phyloP scores from a whole-genome alignment of 441 rosid genomes.

The Erodium texanum region DNA sequence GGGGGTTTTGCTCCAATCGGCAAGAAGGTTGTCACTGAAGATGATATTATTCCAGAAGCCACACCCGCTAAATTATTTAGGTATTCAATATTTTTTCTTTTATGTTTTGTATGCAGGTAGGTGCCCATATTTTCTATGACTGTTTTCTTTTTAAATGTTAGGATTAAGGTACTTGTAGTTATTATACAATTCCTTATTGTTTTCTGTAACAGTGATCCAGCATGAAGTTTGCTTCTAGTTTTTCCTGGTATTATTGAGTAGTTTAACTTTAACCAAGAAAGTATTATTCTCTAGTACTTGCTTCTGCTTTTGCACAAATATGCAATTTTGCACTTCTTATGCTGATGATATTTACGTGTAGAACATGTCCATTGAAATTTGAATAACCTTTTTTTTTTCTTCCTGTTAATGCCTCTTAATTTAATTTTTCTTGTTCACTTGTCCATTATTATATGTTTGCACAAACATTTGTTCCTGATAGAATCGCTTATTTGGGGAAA shows the following conservation, averaged over 20 bases:
- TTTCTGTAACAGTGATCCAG: too few species aligned
- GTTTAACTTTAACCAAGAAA: too few species aligned
- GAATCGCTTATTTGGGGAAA: background rate
- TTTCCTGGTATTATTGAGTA: too few species aligned
- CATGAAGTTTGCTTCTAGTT: too few species aligned
- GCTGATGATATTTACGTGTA: too few species aligned
- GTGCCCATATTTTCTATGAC: background rate
- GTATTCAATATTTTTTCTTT: slow-evolving; percentile 27
- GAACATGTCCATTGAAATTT: background rate
- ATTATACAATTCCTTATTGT: too few species aligned
- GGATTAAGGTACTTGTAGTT: too few species aligned
- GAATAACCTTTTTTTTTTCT: background rate
- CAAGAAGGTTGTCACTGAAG: slow-evolving; percentile 72
- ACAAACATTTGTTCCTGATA: background rate
- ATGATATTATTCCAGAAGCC: slow-evolving; percentile 58
- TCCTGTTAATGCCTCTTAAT: background rate
- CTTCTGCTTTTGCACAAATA: too few species aligned
- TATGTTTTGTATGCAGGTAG: background rate
- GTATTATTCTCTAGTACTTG: too few species aligned
- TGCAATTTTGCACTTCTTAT: too few species aligned
- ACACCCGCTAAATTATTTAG: slow-evolving; percentile 70
- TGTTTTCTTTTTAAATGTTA: background rate
- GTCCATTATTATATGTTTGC: background rate
- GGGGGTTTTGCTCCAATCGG: slow-evolving; percentile 99
- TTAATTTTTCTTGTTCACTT: background rate